These are phyloP conservation scores for Myxozyma neglecta DNA, from an alignment of 805 yeast species.

Conservation along the genomic window DNA sequence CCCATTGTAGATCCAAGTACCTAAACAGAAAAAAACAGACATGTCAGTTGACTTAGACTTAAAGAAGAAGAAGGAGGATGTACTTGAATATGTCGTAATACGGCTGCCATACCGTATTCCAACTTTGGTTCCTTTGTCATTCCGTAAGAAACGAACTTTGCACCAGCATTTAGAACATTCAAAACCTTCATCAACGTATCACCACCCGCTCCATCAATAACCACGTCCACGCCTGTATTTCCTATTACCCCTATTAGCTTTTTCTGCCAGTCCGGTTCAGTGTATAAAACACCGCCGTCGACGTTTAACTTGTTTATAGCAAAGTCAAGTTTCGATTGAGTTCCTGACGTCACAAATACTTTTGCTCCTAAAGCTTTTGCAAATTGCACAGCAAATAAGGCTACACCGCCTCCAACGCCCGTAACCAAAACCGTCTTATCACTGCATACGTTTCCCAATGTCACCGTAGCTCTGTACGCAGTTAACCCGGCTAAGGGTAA, in stretches of 20 bases:
- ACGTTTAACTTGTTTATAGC: conserved; percentile 25
- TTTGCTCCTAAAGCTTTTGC: conserved; percentile 39
- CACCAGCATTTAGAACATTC: conserved; percentile 15
- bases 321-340: conserved; percentile 23
- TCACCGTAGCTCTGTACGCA: conserved; percentile 31
- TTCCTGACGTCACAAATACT: conserved; percentile 32
- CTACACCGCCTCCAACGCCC: conserved; percentile 66
- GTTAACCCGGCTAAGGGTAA: conserved; percentile 33
- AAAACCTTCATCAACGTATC: conserved; percentile 20
- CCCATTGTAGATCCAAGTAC: conserved; percentile 29
- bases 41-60: not conserved
- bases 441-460: conserved; percentile 14
- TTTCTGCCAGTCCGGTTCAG: conserved; percentile 22
- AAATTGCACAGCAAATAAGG: conserved; percentile 46
- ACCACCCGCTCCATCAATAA: conserved; percentile 34
- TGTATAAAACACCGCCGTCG: conserved; percentile 27
- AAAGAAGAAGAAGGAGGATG: not conserved
- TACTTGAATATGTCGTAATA: conserved; percentile 23
- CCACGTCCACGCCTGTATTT: conserved; percentile 17
- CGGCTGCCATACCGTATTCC: conserved; percentile 27
- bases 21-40: not conserved
- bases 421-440: conserved; percentile 26
- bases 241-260: not conserved
- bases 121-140: conserved; percentile 30
- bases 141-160: conserved; percentile 29